Evolutionary conservation across 176 grass and related monocot species (phyloP).

Genomic region (Ensete glaucum): DNA sequence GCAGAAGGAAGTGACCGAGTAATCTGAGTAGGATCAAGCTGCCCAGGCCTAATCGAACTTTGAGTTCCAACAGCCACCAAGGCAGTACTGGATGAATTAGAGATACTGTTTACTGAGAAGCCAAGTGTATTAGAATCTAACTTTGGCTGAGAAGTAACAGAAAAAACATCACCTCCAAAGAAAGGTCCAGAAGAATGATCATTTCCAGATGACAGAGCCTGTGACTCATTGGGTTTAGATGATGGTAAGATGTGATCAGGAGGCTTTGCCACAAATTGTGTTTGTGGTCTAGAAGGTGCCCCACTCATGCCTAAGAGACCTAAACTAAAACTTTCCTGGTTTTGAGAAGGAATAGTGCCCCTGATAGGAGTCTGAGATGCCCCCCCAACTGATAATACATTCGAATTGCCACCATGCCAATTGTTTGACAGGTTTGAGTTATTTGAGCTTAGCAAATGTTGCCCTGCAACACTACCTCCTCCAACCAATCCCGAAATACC

Average conservation of each 20-base stretch:
- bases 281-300: constrained; percentile 39
- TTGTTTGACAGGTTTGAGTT: constrained; percentile 30
- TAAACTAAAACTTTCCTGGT: constrained; percentile 41
- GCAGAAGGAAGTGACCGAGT: constrained; percentile 17
- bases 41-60: constrained; percentile 41
- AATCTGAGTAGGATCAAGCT: constrained; percentile 51
- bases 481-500: constrained; percentile 40
- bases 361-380: constrained; percentile 37
- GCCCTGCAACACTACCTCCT: constrained; percentile 37
- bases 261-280: constrained; percentile 42
- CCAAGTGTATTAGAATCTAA: constrained; percentile 19
- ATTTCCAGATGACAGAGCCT: constrained; percentile 63
- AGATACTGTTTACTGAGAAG: constrained; percentile 22
- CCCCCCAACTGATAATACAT: constrained; percentile 30
- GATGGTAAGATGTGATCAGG: constrained; percentile 37
- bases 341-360: constrained; percentile 28
- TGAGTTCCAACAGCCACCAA: constrained; percentile 38
- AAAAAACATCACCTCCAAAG: constrained; percentile 63
- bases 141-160: constrained; percentile 54
- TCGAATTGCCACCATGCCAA: constrained; percentile 46
- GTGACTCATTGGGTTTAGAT: constrained; percentile 30
- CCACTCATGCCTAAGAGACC: constrained; percentile 37
- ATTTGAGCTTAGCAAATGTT: constrained; percentile 17
- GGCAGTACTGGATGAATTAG: constrained; percentile 32
- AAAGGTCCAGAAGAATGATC: constrained; percentile 40